A percentile compares a stretch with the other conserved stretches of the same genome.
These are phyloP conservation scores for Xerocomus nothofagi DNA, from an alignment of 1,284 basidiomycete species.

Conservation along the genomic window DNA sequence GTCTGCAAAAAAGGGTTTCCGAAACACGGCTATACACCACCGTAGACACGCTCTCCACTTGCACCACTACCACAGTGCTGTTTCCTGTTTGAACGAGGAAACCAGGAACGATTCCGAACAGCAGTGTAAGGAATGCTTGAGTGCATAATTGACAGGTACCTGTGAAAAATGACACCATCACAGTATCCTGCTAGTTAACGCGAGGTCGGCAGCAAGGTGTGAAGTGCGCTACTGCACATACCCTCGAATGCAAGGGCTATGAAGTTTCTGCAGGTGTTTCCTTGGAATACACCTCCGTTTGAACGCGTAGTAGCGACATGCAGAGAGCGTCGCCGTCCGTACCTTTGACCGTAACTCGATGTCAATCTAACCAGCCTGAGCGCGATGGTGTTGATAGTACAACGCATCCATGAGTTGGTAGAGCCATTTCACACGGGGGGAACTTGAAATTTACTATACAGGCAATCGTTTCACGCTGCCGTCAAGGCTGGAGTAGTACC, in stretches of 20 bases:
- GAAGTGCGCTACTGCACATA: conserved; percentile 40
- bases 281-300: conserved; percentile 35
- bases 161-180: conserved; percentile 92
- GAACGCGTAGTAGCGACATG: background rate
- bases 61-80: conserved; percentile 85
- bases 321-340: conserved; percentile 5
- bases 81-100: conserved; percentile 98
- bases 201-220: conserved; percentile 8
- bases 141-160: conserved; percentile 42
- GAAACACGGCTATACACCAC: conserved; percentile 53
- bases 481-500: too few species aligned
- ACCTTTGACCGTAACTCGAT: conserved; percentile 95
- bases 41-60: conserved; percentile 91
- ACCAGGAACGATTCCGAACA: conserved; percentile 69
- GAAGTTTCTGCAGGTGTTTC: conserved; percentile 94
- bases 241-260: conserved; percentile 89
- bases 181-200: conserved; percentile 74
- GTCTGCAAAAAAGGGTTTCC: background rate
- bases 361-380: conserved; percentile 89
- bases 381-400: conserved; percentile 89
- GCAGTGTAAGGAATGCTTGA: background rate
- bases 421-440: too few species aligned
- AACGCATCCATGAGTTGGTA: conserved; percentile 84
- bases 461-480: too few species aligned
- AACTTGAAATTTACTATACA: too few species aligned